phyloP scores from a whole-genome alignment of 1,139 yeast genomes.

The Candida sp. region DNA sequence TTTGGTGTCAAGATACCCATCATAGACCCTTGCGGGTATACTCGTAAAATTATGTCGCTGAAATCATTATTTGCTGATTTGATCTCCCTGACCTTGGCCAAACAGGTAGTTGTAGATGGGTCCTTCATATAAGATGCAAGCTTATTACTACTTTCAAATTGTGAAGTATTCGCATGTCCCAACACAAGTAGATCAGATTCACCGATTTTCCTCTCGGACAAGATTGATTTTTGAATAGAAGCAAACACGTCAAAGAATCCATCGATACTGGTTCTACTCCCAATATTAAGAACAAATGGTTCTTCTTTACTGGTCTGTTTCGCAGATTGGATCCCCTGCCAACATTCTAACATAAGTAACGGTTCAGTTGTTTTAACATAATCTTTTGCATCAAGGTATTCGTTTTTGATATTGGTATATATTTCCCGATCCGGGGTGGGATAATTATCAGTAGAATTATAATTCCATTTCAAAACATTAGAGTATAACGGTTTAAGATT shows the following conservation, averaged over 20 bases:
- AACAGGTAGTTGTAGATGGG: conserved; percentile 44
- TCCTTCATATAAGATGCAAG: conserved; percentile 22
- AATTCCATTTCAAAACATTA: conserved; percentile 76
- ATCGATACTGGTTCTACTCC: conserved; percentile 80
- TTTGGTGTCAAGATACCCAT: conserved; percentile 60
- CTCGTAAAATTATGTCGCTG: conserved; percentile 73
- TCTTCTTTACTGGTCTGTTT: conserved; percentile 58
- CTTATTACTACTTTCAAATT: conserved; percentile 9
- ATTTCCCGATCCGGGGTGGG: conserved; percentile 49
- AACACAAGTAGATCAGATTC: conserved; percentile 81
- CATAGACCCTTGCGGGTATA: conserved; percentile 50
- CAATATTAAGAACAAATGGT: conserved; percentile 70
- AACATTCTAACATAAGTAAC: conserved; percentile 79
- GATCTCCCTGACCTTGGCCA: conserved; percentile 76
- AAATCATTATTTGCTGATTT: conserved; percentile 62
- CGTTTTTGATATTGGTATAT: conserved; percentile 37
- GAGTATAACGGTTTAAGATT: conserved; percentile 74
- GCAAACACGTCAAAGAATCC: conserved; percentile 87
- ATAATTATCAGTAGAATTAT: conserved; percentile 49
- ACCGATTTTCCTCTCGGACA: conserved; percentile 54
- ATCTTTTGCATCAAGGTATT: conserved; percentile 55
- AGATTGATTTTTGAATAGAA: conserved; percentile 54
- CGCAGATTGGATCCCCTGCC: conserved; percentile 85
- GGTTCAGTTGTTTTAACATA: conserved; percentile 76
- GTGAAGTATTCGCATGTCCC: conserved; percentile 26